Evolutionary conservation across 2,329 filamentous ascomycete species (phyloP), one percentile per base, ranked within the genome.

Genomic region (Hypoxylon sp.): DNA sequence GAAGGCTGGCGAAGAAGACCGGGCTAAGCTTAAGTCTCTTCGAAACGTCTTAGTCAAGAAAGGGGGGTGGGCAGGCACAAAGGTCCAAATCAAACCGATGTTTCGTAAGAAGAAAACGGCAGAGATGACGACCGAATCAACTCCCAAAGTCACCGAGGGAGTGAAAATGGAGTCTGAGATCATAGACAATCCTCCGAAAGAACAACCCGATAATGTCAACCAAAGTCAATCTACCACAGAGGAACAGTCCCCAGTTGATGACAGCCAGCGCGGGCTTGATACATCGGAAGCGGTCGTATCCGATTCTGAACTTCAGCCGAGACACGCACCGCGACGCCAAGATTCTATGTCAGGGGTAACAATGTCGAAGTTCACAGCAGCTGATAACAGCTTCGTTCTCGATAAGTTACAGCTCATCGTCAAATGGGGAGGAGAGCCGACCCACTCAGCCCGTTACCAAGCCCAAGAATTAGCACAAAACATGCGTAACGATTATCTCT

Each of bases 31-130:
- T n/a, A 90, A 89, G 70, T 85, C 93, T 45, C 85, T 99, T 53
- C 91, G 92, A 64, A 95, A 95, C 69, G 95, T 97, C 5, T 83
- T 99, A 5, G 90, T 93, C 45, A 97, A 96, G 81, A 99, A 99
- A 79, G 94, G 94, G 1, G 90, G 90, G 19, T 98, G 95, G 92
- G 91, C 94, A 3, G 96, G 96, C 0, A 99, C 96, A 1, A 99
- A 99, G 79, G 94, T 99, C 1, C 96, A 99, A 80, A 98, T 99
- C 78, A 99, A 99, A 80, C 96, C 96, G 9, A 97, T 99, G 94
- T 99, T 99, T 80, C 90, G 94, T 56, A 97, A 95, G 82, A 90
- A 93, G 75, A 93, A 90, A 75, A 87, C 89, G 2, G 88, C 92
- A 55, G 88, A 90, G 70, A 78, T 82, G 64, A 53, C 76, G 2